A percentile compares a stretch with the other conserved stretches of the same genome.
Evolutionary conservation across 1,284 basidiomycete species (phyloP).

Genomic region (Cystobasidiaceae sp.): DNA sequence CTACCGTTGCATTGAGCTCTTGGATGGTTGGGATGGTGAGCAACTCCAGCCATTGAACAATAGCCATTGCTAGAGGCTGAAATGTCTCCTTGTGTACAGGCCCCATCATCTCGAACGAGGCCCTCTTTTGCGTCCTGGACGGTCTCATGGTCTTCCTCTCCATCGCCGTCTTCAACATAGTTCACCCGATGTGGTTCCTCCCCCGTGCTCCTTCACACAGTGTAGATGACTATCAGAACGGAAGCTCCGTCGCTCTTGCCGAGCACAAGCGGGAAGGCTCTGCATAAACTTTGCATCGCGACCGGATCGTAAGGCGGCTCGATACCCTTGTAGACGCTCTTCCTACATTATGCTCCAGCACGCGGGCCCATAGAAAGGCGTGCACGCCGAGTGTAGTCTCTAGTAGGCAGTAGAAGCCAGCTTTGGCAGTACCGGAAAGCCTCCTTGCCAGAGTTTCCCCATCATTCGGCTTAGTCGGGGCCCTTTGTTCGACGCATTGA

Average conservation of each 20-base stretch:
- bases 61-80: neutral
- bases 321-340: no score
- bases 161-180: neutral
- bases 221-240: no score
- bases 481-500: neutral
- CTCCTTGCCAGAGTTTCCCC: no score
- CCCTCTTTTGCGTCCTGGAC: constrained; percentile 14
- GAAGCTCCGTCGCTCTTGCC: no score
- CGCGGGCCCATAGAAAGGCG: no score
- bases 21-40: neutral
- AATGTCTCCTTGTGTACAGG: neutral
- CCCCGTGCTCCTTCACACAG: neutral
- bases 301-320: no score
- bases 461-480: neutral
- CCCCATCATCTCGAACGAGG: neutral
- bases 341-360: no score
- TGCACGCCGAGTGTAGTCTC: no score
- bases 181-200: constrained; percentile 7
- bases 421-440: no score
- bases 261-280: no score
- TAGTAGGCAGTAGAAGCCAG: no score
- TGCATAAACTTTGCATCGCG: no score
- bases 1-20: constrained; percentile 10
- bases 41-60: neutral
- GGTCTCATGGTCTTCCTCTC: neutral